phyloP scores from a whole-genome alignment of 1,284 basidiomycete genomes.

The Sanghuangporus weigelae region DNA sequence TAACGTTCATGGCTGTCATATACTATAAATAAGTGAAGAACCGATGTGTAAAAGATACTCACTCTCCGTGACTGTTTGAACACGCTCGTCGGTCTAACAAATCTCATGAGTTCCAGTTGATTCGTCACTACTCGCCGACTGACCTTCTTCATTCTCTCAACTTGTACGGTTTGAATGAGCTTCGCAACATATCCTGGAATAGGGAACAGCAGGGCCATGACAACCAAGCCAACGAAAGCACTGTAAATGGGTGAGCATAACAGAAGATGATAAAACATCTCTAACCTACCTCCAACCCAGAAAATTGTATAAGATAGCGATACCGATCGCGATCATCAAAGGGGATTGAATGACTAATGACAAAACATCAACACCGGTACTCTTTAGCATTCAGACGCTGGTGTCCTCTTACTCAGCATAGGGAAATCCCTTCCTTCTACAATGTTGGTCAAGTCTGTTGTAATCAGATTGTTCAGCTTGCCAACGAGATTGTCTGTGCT shows the following conservation, averaged over 20 bases:
- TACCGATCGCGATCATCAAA: constrained; percentile 36
- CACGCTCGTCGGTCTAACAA: constrained; percentile 41
- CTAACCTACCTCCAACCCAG: constrained; percentile 34
- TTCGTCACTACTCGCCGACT: constrained; percentile 22
- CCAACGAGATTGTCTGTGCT: constrained; percentile 40
- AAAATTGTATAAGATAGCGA: constrained; percentile 39
- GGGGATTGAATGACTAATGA: constrained; percentile 35
- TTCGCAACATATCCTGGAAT: constrained; percentile 30
- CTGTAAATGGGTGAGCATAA: constrained; percentile 22
- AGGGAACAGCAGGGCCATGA: constrained; percentile 35
- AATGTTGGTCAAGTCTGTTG: constrained; percentile 45
- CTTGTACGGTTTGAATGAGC: constrained; percentile 22
- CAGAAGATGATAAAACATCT: not conserved
- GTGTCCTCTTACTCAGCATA: constrained; percentile 24
- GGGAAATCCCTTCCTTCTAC: constrained; percentile 39
- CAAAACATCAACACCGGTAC: not conserved
- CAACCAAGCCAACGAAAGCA: constrained; percentile 42
- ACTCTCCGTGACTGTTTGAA: constrained; percentile 47
- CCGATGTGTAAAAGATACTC: constrained; percentile 19
- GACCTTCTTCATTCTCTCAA: constrained; percentile 26
- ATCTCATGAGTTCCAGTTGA: constrained; percentile 23
- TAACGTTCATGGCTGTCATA: constrained; percentile 33
- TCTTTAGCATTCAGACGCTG: not conserved
- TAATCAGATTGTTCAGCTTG: constrained; percentile 55
- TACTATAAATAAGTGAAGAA: constrained; percentile 1